Evolutionary conservation across 2,329 filamentous ascomycete genomes (phyloP).

Genomic region (Sarocladium strictum): DNA sequence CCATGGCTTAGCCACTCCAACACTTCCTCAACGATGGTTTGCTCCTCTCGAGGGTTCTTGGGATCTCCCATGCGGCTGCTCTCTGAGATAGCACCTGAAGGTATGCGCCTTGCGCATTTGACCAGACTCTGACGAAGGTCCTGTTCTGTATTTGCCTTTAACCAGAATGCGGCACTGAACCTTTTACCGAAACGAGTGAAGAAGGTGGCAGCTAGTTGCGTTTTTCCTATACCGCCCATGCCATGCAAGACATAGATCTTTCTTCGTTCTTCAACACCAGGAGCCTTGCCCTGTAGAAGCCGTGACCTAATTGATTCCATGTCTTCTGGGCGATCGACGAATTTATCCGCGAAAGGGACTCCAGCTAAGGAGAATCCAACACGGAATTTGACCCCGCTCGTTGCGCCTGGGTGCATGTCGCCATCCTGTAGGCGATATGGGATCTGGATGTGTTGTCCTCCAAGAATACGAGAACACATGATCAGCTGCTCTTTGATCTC

Average conservation of each 20-base stretch:
- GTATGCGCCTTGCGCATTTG: conserved; percentile 15
- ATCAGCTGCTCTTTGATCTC: not conserved
- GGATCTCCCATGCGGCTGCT: not conserved
- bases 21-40: conserved; percentile 17
- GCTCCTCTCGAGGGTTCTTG: conserved; percentile 14
- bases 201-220: conserved; percentile 3
- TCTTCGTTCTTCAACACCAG: not conserved
- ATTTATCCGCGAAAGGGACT: conserved; percentile 50
- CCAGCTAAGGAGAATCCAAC: not conserved
- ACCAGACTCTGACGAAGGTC: conserved; percentile 22
- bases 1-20: conserved; percentile 20
- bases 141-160: conserved; percentile 24
- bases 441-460: not conserved
- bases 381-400: not conserved
- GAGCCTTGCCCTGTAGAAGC: not conserved
- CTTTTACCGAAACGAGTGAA: not conserved
- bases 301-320: not conserved
- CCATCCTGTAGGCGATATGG: not conserved
- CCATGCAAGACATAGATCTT: conserved; percentile 4
- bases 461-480: not conserved
- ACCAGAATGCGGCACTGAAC: conserved; percentile 26
- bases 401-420: not conserved
- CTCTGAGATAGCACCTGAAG: conserved; percentile 12
- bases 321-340: conserved; percentile 40
- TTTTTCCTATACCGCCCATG: conserved; percentile 6